Percentiles rank a stretch among this genome's conserved stretches.
Conservation (phyloP, 2,329 filamentous ascomycete genomes). For the Exophiala sp. region DNA sequence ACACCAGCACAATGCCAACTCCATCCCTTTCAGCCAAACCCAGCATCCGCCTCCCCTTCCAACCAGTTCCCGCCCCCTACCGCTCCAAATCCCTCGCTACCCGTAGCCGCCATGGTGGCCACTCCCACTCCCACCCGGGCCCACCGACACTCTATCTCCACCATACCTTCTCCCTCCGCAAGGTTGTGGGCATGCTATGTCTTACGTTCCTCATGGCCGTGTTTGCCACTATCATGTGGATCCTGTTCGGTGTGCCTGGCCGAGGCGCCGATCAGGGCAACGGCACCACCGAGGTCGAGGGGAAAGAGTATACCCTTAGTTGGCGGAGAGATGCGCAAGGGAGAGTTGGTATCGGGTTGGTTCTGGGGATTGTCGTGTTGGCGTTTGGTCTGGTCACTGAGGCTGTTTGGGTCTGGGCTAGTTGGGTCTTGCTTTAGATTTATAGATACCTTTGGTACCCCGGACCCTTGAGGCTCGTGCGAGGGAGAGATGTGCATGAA, state of each 20-base stretch:
- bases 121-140: background rate
- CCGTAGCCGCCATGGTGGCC: background rate
- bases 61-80: background rate
- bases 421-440: conserved; percentile 26
- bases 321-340: conserved; percentile 26
- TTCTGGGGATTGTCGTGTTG: conserved; percentile 27
- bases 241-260: conserved; percentile 28
- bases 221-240: conserved; percentile 24
- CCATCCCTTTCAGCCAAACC: background rate
- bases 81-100: conserved; percentile 11
- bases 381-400: conserved; percentile 16
- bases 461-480: too few relatives aligned
- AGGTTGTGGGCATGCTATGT: conserved; percentile 10
- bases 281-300: conserved; percentile 6
- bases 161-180: conserved; percentile 19
- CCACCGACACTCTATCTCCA: conserved; percentile 19
- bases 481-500: too few relatives aligned
- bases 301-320: conserved; percentile 6
- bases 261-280: conserved; percentile 14
- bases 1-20: background rate
- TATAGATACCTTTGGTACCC: too few relatives aligned
- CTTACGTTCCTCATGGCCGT: conserved; percentile 16
- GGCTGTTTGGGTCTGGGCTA: conserved; percentile 23
- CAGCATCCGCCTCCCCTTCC: conserved; percentile 6
- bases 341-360: conserved; percentile 22